Base-by-base conservation (phyloP, 2,329 filamentous ascomycete species). In the Neofusicoccum kwambonambiense region DNA sequence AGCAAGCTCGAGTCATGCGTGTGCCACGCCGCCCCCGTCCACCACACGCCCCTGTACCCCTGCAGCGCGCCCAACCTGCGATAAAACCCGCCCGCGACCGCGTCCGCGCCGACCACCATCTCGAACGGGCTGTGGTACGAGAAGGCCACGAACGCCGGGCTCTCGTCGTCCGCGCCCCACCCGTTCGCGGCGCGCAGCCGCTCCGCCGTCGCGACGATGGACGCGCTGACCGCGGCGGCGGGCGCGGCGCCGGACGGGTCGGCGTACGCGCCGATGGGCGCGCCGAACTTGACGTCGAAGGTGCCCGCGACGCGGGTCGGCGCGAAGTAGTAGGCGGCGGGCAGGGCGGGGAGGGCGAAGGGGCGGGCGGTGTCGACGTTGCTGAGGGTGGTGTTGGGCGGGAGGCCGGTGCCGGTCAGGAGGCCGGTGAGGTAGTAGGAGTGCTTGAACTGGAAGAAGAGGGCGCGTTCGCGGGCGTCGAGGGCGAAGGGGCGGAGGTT, bases 391-490 rank as follows among this genome's bases (percentile, higher is more conserved):
- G 70, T 12, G 22, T 66, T 69, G 15, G 67, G 67, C 0, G 77
- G 71, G 3, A 82, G 51, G 1, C 77, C 77, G 4, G 77, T 79
- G 50, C 79, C 77, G 1, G 72, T 73, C 5, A 82, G 50, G 0
- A 82, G 51, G 3, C 68, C 71, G 2, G 73, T 75, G 66, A 78
- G 82, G 72, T 79, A 82, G 2, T 68, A 75, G 0, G 67, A 73
- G 61, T 75, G 73, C 15, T 61, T 65, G 66, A 80, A 80, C 62
- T 80, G 73, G 3, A 63, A 22, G 62, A 83, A 82, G 3, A 82
- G 41, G 0, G 42, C 17, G 1, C 17, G 54, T 63, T 84, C 82
- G 0, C 68, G 44, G 0, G 54, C 1, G 41, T 68, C 70, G 5
- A 83, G 70, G 63, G 78, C 77, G 65, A 81, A 80, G 0, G 68